These are phyloP conservation scores for Prunus padus DNA, from an alignment of 306 rosid species.

Conservation along the genomic window DNA sequence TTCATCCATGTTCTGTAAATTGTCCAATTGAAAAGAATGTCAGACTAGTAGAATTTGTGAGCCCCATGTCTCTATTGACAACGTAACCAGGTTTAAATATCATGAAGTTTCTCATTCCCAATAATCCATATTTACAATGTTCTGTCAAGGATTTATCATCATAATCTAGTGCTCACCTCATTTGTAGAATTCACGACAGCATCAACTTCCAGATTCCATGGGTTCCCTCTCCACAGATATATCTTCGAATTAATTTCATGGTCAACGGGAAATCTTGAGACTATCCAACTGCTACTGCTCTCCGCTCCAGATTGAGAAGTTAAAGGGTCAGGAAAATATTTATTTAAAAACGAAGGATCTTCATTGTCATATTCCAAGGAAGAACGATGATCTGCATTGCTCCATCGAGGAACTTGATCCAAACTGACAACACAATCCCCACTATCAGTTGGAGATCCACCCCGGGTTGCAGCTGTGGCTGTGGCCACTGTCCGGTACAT, in stretches of 20 bases:
- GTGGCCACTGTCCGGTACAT: constrained; percentile 78
- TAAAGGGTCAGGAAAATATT: constrained; percentile 77
- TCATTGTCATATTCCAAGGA: constrained; percentile 54
- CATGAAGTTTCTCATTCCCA: background rate
- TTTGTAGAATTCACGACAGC: constrained; percentile 96
- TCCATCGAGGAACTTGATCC: constrained; percentile 95
- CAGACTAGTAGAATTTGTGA: constrained; percentile 18
- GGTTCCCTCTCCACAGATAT: constrained; percentile 93
- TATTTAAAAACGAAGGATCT: constrained; percentile 62
- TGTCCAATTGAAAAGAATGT: constrained; percentile 26
- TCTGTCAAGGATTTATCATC: background rate
- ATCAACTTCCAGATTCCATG: constrained; percentile 99
- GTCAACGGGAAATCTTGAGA: constrained; percentile 80
- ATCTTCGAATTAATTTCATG: constrained; percentile 79
- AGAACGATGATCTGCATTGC: constrained; percentile 72
- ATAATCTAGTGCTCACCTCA: constrained; percentile 54
- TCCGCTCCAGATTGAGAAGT: constrained; percentile 48
- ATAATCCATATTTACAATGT: background rate
- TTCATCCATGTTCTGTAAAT: constrained; percentile 84
- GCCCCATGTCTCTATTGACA: background rate
- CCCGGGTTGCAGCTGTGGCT: constrained; percentile 48
- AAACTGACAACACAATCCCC: constrained; percentile 73
- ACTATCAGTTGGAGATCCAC: constrained; percentile 59
- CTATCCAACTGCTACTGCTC: constrained; percentile 41
- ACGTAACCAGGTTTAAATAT: background rate